These are phyloP conservation scores for Fusarium chaquense DNA, from an alignment of 2,329 filamentous ascomycete species.

Conservation along the genomic window DNA sequence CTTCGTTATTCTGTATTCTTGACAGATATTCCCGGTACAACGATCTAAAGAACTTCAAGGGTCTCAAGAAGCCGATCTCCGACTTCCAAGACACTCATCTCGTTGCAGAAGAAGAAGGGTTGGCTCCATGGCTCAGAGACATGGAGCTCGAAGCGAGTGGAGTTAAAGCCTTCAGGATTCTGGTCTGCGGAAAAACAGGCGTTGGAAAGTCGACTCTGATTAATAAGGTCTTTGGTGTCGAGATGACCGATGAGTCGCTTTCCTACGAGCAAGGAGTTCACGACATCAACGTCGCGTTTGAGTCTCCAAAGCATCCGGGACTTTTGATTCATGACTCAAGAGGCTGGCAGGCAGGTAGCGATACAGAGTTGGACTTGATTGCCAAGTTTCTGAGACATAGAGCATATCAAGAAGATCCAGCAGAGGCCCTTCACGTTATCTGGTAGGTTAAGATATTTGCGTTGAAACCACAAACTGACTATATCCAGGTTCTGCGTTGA, in stretches of 20 bases:
- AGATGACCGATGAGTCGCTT: conserved; percentile 42
- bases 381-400: conserved; percentile 45
- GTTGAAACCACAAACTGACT: fast-evolving
- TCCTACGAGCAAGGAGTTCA: conserved; percentile 45
- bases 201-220: conserved; percentile 47
- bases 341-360: conserved; percentile 46
- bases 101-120: neutral
- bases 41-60: conserved; percentile 36
- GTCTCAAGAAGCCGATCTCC: conserved; percentile 36
- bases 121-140: conserved; percentile 42
- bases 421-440: conserved; percentile 44
- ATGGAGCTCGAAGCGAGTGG: conserved; percentile 44
- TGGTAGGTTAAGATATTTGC: neutral
- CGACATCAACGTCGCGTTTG: conserved; percentile 45
- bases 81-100: conserved; percentile 40
- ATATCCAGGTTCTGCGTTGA: conserved; percentile 43
- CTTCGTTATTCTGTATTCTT: conserved; percentile 43
- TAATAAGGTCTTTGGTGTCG: conserved; percentile 47
- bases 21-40: conserved; percentile 42
- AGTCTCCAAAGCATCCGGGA: conserved; percentile 43
- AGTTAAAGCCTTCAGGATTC: conserved; percentile 44
- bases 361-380: conserved; percentile 43
- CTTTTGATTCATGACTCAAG: conserved; percentile 45
- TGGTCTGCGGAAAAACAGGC: conserved; percentile 45
- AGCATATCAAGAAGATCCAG: conserved; percentile 44